Evolutionary conservation across 1,284 basidiomycete genomes (phyloP), one percentile per base, ranked within the genome.

Genomic region (Lignosus rhinocerotis): DNA sequence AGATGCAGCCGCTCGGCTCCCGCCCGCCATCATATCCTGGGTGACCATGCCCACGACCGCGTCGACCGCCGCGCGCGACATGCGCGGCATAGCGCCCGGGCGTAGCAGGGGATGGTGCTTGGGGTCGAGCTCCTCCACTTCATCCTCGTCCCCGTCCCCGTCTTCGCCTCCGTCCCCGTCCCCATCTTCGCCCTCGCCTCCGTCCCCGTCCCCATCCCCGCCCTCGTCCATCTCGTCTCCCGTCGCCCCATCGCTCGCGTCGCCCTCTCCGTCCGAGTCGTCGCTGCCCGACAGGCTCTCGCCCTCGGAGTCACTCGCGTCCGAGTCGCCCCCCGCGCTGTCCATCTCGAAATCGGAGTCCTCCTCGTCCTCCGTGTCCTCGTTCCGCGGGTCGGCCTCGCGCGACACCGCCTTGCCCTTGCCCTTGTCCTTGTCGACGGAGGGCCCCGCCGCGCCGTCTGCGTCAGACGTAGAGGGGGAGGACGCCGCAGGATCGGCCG

Each of bases 31-130:
- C 47, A 53, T 34, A 38, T 56, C 85, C 1, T 74, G 76, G 60
- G 81, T 76, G 5, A 88, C 78, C 73, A 87, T 83, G 1, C 76
- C 80, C 19, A 85, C 82, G 4, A 81, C 85, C 76, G 84, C 82
- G 41, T 89, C 83, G 55, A 89, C 76, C 0, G 83, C 83, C 2
- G 85, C 84, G 52, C 79, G 80, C 36, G 84, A 86, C 82, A 90
- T 85, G 34, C 63, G 63, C 3, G 87, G 87, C 79, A 90, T 80
- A 8, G 86, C 85, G 19, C 87, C 88, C 0, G 84, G 81, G 12
- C 81, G 77, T 59, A 90, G 69, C 2, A 90, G 74, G 0, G 87
- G 88, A 68, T 90, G 88, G 51, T 78, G 75, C 25, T 76, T 77
- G 6, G 80, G 80, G 46, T 82, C 77, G 21, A 89, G 72, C 49